Evolutionary conservation across 2,329 filamentous ascomycete species (phyloP), one percentile per base, ranked within the genome.

Genomic region (Ceratocystis lukuohia): DNA sequence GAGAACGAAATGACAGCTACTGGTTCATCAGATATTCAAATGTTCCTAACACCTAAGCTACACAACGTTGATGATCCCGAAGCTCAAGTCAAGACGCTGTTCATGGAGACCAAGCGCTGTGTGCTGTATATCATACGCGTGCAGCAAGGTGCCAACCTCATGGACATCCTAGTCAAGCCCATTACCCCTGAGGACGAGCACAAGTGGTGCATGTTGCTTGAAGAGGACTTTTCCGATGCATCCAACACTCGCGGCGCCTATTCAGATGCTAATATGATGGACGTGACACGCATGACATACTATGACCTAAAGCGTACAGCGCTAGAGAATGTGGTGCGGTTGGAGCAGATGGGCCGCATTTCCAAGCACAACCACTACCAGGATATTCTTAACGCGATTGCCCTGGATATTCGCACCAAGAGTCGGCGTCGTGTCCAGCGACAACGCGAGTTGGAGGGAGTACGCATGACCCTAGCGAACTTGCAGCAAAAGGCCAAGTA

Each of bases 101-200:
- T 96, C 75, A 97, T 96, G 86, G 94, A 97, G 77, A 97, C 94
- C 2, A 99, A 99, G 78, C 87, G 94, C 71, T 96, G 94, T 73
- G 88, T 97, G 50, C 80, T 99, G 69, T 99, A 97, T 76, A 97
- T 99, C 74, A 97, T 99, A 73, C 88, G 94, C 68, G 88, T 99
- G 45, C 95, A 99, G 76, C 91, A 89, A 1, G 94, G 94, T 7
- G 79, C 86, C 64, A 96, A 93, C 71, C 83, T 99, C n/a, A 85
- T 97, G 75, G 92, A 97, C 69, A 96, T 99, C 69, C 84, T 99
- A 71, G 88, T 96, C 70, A 95, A 94, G 73, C 91, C 91, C 17
- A 91, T 96, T 70, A 85, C 83, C 0, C 80, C 84, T 37, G 92
- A 96, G 73, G 94, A 99, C 71, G 92, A 96, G 73, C 84, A 88